Evolutionary conservation across 352 stramenopile genomes (phyloP), one percentile per base, ranked within the genome.

Genomic region (Globisporangium cylindrosporum): DNA sequence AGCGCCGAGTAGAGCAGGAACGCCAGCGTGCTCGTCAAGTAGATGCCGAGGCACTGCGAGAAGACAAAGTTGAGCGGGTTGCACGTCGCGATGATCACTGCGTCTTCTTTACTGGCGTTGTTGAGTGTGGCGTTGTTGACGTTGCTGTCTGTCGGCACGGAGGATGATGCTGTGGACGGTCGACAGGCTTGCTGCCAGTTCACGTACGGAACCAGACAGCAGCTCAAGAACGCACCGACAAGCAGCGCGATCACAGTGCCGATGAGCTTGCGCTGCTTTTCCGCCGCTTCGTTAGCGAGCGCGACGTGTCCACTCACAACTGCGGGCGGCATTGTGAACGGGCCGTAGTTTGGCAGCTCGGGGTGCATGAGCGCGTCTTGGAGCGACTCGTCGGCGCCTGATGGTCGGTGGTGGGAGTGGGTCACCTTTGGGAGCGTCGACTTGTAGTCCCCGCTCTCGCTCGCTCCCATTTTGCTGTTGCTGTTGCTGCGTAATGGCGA

Each of bases 11-110:
- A 94, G 56, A 89, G 57, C 53, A 94, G 67, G 65, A 94, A 94
- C 14, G 76, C 81, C 27, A 89, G 77, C 12, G 87, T 92, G 66
- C 81, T 91, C 22, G 82, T 85, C 48, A 93, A 59, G 74, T 94
- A 94, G 49, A 94, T 82, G 66, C 87, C 87, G 55, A 94, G 74
- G 67, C 85, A 93, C 69, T 94, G 87, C 62, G 83, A 91, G 64
- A 94, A 94, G 46, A 92, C 77, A 64, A 94, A 94, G 71, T 92
- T 84, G 54, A 93, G 76, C 57, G 85, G 85, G 71, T 92, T 89
- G 73, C 87, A 94, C 27, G 80, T 90, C 64, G 79, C 71, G 29
- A 92, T 59, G 29, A 93, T 79, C 7, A 54, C 66, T 25, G 56
- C 67, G 12, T 56, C 43, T 51, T 22, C 43, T 2, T 12, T 51